Conservation (phyloP, 352 stramenopile species). For the Phytophthora cryptogea region DNA sequence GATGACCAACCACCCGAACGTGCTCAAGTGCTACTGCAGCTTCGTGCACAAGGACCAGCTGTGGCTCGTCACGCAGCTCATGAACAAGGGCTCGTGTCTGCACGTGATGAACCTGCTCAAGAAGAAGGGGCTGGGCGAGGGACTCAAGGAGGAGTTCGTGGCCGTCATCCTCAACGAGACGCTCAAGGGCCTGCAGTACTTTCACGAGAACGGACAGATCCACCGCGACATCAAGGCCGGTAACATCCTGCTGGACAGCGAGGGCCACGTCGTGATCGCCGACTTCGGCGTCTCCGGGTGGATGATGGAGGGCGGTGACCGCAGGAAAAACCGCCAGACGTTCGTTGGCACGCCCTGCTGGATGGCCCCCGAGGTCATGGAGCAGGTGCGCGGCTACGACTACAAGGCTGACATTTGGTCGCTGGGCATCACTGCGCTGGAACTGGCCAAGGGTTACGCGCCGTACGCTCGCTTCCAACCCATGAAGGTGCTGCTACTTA, state of each 20-base stretch:
- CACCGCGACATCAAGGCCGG: constrained; percentile 99
- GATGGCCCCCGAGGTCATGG: constrained; percentile 95
- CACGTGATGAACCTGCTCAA: constrained; percentile 96
- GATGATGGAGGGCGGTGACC: constrained; percentile 96
- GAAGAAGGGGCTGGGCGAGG: constrained; percentile 89
- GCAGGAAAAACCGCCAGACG: constrained; percentile 94
- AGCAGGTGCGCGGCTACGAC: constrained; percentile 90
- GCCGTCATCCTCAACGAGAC: constrained; percentile 97
- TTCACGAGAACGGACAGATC: constrained; percentile 99
- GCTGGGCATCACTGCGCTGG: constrained; percentile 98
- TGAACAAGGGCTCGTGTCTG: constrained; percentile 98
- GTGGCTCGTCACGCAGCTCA: constrained; percentile 99
- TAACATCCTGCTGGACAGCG: constrained; percentile 95
- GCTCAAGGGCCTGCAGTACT: constrained; percentile 98
- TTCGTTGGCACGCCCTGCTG: constrained; percentile 99
- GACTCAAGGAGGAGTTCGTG: constrained; percentile 95
- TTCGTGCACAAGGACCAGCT: constrained; percentile 98
- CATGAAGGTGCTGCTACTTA: constrained; percentile 98
- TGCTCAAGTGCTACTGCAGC: constrained; percentile 97
- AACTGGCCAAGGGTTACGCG: constrained; percentile 98
- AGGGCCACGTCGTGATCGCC: constrained; percentile 96
- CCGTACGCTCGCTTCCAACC: constrained; percentile 98
- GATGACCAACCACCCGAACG: constrained; percentile 97
- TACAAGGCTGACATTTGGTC: constrained; percentile 99
- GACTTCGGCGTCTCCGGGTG: constrained; percentile 99